These are phyloP conservation scores for Gracilaria vermiculophylla DNA, from an alignment of 23 red algal species.

Conservation along the genomic window DNA sequence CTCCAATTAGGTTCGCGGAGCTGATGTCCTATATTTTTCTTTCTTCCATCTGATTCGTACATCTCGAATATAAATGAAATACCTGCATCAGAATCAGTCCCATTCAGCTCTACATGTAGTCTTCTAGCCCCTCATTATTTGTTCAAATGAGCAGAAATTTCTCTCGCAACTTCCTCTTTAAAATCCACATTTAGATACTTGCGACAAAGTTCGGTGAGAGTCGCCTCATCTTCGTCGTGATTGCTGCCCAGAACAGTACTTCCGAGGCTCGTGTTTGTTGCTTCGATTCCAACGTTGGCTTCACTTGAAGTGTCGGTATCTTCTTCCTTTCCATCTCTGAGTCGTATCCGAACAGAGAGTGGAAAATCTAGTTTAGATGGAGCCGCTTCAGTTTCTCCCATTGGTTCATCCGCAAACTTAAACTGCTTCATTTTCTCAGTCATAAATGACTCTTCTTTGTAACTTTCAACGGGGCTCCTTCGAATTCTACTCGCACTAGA, in stretches of 20 bases:
- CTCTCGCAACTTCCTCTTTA: slow-evolving; percentile 5
- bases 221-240: slow-evolving; percentile 4
- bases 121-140: not conserved
- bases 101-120: not conserved
- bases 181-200: slow-evolving; percentile 41
- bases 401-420: not conserved
- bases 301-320: not conserved
- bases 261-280: not conserved
- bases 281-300: not conserved
- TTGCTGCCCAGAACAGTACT: not conserved
- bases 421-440: not conserved
- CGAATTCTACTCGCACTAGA: not conserved
- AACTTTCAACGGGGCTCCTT: not conserved
- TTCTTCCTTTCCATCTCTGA: not conserved
- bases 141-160: not conserved
- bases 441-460: slow-evolving; percentile 22
- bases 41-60: no score
- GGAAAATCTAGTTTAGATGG: not conserved
- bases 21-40: no score
- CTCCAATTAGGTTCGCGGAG: no score
- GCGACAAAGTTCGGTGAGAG: not conserved
- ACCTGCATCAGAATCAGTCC: not conserved
- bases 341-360: not conserved
- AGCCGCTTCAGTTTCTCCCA: not conserved
- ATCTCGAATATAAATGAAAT: not conserved